Base-by-base conservation (phyloP, 768 basidiomycete genomes). In the Hydnomerulius pinastri region DNA sequence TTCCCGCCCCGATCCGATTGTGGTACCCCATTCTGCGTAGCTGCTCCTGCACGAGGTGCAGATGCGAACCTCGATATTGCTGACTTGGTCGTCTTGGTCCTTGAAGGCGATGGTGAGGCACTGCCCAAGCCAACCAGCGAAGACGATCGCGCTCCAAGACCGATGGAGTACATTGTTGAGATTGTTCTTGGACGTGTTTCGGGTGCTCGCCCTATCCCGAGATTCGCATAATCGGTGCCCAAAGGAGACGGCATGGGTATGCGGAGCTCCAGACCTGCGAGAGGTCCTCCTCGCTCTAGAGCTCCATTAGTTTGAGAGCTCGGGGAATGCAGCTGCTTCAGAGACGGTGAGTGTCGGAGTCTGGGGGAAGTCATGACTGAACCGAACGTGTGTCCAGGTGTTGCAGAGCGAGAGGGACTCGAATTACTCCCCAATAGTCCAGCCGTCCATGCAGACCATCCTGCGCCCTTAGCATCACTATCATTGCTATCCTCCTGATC, bases 321-420 rank as follows among this genome's bases (percentile, higher is more conserved):
- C 4, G 27, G 46, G 21, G 45, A 41, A 21, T 54, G 59, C 46
- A 46, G 51, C 40, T 65, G 63, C 53, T 42, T 57, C 46, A 73
- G 52, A 10, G 83, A 81, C 0, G 73, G 65, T 0, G 77, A 69
- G 42, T 78, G 82, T n/a, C 78, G 72, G 18, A 81, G 62, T 15
- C 79, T 73, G 3, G 85, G 85, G 10, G 77, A 79, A 2, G 85
- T 86, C 77, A 90, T 86, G 32, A 87, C 78, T 28, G 79, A 71
- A 11, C 87, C 87, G 59, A 90, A 90, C 25, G 85, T 88, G n/a
- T 78, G 77, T 12, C 74, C 69, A 44, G 61, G n/a, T 48, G 62
- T 35, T 75, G 75, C 55, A 68, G 80, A 30, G 69, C 66, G 36
- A 76, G 73, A 33, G 3, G 50, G 56, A 5, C 51, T 36, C 71